These are phyloP conservation scores for Leccinum huronense DNA, from an alignment of 1,284 basidiomycete species.

Conservation along the genomic window DNA sequence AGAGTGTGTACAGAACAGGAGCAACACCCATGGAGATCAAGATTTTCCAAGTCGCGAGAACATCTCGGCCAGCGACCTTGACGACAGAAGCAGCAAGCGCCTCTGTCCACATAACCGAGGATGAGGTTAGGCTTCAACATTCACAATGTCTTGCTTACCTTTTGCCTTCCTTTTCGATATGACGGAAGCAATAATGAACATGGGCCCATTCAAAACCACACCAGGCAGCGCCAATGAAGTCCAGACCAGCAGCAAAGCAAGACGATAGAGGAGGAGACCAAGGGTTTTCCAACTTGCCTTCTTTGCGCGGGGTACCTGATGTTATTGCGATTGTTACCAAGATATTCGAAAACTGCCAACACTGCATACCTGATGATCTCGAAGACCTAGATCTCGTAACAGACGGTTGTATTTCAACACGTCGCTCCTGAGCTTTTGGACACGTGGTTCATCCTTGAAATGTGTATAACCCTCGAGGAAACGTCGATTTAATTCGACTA, in stretches of 20 bases:
- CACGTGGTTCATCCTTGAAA: slow-evolving; percentile 92
- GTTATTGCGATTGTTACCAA: background rate
- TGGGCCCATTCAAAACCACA: slow-evolving; percentile 91
- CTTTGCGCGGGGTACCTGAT: slow-evolving; percentile 75
- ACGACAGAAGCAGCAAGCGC: slow-evolving; percentile 95
- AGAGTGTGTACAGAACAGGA: slow-evolving; percentile 84
- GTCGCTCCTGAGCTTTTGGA: slow-evolving; percentile 78
- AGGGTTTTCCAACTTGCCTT: slow-evolving; percentile 87
- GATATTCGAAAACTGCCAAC: background rate
- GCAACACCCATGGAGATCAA: slow-evolving; percentile 91
- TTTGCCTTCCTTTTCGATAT: slow-evolving; percentile 91
- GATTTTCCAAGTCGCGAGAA: slow-evolving; percentile 98
- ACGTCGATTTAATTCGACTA: slow-evolving; percentile 94
- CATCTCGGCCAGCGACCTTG: slow-evolving; percentile 94
- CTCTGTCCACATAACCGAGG: slow-evolving; percentile 52
- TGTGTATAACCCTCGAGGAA: slow-evolving; percentile 92
- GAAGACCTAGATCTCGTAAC: slow-evolving; percentile 90
- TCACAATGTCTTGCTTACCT: slow-evolving; percentile 47
- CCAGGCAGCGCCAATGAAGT: slow-evolving; percentile 88
- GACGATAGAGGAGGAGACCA: slow-evolving; percentile 82
- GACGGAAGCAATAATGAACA: slow-evolving; percentile 90
- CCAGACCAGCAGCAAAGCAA: slow-evolving; percentile 84
- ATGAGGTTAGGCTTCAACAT: slow-evolving; percentile 5
- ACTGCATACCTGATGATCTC: slow-evolving; percentile 88
- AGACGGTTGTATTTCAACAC: slow-evolving; percentile 95